Evolutionary conservation across 208 protist species (phyloP).

Genomic region (Endotrypanum monterogeii): DNA sequence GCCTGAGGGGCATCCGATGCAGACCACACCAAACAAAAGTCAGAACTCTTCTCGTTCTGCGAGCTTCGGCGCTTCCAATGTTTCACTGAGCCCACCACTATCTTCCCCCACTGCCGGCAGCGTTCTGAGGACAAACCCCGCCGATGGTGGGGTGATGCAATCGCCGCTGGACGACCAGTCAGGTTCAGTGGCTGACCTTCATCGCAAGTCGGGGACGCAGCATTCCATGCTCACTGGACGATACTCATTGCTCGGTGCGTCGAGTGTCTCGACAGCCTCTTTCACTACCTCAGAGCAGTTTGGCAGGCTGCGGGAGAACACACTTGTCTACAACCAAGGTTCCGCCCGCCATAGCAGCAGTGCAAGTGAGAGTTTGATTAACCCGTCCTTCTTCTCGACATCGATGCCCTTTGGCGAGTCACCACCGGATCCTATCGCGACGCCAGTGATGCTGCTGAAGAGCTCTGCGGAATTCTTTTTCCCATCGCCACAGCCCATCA

Average conservation of each 20-base stretch:
- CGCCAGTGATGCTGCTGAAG: background rate
- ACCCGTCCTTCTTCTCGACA: conserved; percentile 2
- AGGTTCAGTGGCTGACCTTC: background rate
- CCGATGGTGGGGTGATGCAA: background rate
- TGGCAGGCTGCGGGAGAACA: background rate
- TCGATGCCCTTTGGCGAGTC: background rate
- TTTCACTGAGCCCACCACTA: background rate
- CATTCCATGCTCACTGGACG: background rate
- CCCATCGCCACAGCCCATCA: background rate
- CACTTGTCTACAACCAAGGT: background rate
- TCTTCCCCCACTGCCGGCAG: background rate
- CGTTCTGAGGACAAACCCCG: background rate
- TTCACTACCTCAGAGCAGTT: background rate
- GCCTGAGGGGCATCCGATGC: background rate
- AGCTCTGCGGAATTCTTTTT: background rate
- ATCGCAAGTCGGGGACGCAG: background rate
- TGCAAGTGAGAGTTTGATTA: background rate
- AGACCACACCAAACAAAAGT: background rate
- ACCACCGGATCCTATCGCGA: background rate
- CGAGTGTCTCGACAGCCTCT: background rate
- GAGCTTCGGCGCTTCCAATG: background rate
- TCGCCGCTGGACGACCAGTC: background rate
- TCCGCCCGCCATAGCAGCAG: background rate
- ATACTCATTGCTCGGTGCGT: background rate
- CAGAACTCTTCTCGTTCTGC: background rate